Percentiles rank a stretch among this genome's conserved stretches.
These are phyloP conservation scores for Xylaria curta DNA, from an alignment of 495 filamentous ascomycete genomes.

Conservation along the genomic window DNA sequence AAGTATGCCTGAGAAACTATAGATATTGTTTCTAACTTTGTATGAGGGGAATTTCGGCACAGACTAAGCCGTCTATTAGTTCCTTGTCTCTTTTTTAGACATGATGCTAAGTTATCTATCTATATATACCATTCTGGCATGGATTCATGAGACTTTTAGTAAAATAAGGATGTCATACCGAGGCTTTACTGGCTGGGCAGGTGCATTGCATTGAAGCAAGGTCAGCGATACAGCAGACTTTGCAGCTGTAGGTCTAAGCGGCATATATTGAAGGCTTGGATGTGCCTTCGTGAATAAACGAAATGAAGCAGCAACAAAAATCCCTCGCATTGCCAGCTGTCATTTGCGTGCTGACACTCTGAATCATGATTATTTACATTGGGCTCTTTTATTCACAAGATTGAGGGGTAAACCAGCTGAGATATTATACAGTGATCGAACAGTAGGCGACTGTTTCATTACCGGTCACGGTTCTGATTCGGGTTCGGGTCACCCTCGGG, in stretches of 20 bases:
- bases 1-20: background rate
- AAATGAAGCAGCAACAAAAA: background rate
- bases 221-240: background rate
- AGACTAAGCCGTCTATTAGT: background rate
- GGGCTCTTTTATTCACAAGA: background rate
- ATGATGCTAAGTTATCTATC: background rate
- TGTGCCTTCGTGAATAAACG: background rate
- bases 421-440: background rate
- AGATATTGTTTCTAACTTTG: background rate
- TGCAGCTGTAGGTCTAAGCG: background rate
- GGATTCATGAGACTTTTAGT: background rate
- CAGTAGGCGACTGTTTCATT: background rate
- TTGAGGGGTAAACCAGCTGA: background rate
- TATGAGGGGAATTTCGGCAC: background rate
- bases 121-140: background rate
- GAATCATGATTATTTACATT: conserved; percentile 1
- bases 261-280: background rate
- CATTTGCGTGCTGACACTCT: background rate
- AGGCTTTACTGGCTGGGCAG: background rate
- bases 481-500: conserved; percentile 13
- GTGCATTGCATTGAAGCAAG: background rate
- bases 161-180: background rate
- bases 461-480: conserved; percentile 10
- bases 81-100: background rate
- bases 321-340: background rate